Percentiles rank a stretch among this genome's conserved stretches.
These are phyloP conservation scores for Yarrowia keelungensis DNA, from an alignment of 805 yeast species.

Conservation along the genomic window DNA sequence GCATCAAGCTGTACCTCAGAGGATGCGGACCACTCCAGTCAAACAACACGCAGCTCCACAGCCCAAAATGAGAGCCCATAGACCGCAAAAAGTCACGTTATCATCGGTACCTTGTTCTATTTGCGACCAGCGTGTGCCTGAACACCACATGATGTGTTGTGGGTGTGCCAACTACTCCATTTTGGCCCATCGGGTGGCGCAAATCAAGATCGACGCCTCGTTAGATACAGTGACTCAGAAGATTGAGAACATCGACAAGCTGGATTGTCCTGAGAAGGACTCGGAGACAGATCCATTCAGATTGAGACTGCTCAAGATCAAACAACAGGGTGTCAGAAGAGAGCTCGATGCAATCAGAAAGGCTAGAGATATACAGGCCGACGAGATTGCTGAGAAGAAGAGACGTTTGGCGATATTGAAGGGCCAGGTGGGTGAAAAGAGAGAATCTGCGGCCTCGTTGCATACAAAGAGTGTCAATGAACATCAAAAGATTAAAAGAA, in stretches of 20 bases:
- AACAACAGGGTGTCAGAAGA: constrained; percentile 4
- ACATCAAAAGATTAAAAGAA: constrained; percentile 23
- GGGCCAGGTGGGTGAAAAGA: background rate
- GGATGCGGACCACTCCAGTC: constrained; percentile 17
- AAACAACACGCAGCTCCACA: constrained; percentile 6
- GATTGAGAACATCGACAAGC: constrained; percentile 26
- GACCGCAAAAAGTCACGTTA: constrained; percentile 13
- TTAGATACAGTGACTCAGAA: constrained; percentile 16
- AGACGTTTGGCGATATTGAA: background rate
- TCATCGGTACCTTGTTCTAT: constrained; percentile 17
- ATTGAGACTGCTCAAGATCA: constrained; percentile 24
- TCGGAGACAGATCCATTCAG: constrained; percentile 17
- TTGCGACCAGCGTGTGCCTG: constrained; percentile 31
- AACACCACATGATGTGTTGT: constrained; percentile 29
- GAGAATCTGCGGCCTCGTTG: constrained; percentile 13
- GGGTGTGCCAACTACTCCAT: constrained; percentile 33
- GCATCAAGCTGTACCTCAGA: constrained; percentile 26
- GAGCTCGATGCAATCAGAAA: constrained; percentile 12
- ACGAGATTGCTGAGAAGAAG: constrained; percentile 12
- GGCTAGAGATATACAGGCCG: constrained; percentile 21
- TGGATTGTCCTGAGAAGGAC: background rate
- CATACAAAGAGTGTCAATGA: constrained; percentile 21
- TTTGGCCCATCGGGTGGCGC: constrained; percentile 34
- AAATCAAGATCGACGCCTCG: constrained; percentile 31
- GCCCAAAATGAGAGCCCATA: constrained; percentile 3